A percentile compares a stretch with the other conserved stretches of the same genome.
phyloP scores from a whole-genome alignment of 2,329 filamentous ascomycete genomes.

The Fusarium siculi region DNA sequence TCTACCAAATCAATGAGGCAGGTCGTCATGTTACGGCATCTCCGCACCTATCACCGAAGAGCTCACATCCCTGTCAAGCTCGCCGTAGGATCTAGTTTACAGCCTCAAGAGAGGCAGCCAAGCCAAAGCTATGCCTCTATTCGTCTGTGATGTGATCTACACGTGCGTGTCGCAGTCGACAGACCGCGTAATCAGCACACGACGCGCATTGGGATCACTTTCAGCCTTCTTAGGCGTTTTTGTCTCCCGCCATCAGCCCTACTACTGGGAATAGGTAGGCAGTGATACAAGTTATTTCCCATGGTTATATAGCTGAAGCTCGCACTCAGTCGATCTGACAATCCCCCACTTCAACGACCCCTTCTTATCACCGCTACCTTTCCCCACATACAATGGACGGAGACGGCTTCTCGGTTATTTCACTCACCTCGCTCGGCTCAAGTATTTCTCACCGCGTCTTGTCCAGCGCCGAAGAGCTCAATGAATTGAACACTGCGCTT shows the following conservation, averaged over 20 bases:
- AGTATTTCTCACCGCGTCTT: slow-evolving; percentile 47
- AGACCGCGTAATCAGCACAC: slow-evolving; percentile 28
- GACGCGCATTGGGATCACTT: slow-evolving; percentile 5
- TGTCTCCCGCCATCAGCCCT: slow-evolving; percentile 4
- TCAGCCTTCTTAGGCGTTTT: slow-evolving; percentile 17
- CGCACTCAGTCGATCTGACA: slow-evolving; percentile 6
- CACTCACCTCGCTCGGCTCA: slow-evolving; percentile 47
- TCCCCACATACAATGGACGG: slow-evolving; percentile 44
- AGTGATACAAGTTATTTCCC: background rate
- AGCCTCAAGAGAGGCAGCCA: slow-evolving; percentile 28
- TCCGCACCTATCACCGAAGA: slow-evolving; percentile 2
- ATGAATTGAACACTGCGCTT: slow-evolving; percentile 38
- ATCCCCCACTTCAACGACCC: slow-evolving; percentile 1
- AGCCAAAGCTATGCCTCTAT: slow-evolving; percentile 19
- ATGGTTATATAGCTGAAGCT: background rate
- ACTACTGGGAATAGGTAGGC: background rate
- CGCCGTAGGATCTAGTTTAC: background rate
- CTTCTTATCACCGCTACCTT: background rate
- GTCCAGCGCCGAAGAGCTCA: slow-evolving; percentile 46
- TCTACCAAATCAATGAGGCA: slow-evolving; percentile 2
- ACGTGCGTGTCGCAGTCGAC: slow-evolving; percentile 8
- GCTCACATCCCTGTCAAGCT: background rate
- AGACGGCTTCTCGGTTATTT: slow-evolving; percentile 49
- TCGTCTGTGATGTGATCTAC: slow-evolving; percentile 3
- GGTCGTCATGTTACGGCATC: background rate